Conservation (phyloP, 2,329 filamentous ascomycete species). For the Sclerotinia subarctica region DNA sequence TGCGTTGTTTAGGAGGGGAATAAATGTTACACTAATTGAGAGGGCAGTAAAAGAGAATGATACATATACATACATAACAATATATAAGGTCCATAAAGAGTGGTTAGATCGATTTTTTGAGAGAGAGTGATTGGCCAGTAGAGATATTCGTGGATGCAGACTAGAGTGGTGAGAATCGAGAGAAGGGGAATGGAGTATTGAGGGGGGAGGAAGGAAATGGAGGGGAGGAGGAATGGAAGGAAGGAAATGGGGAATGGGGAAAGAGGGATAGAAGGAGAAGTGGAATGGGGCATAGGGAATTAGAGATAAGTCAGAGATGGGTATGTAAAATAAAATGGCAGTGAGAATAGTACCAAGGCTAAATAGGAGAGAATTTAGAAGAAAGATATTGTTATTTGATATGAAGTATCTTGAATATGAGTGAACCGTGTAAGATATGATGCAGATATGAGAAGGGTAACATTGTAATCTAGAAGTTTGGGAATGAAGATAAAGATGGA, state of each 20-base stretch:
- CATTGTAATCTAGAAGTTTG: neutral
- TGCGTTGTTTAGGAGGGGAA: too few relatives aligned
- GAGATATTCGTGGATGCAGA: constrained; percentile 60
- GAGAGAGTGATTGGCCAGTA: constrained; percentile 49
- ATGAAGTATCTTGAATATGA: neutral
- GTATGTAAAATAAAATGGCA: constrained; percentile 4
- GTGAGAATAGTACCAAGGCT: neutral
- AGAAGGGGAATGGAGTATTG: too few relatives aligned
- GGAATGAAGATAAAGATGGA: too few relatives aligned
- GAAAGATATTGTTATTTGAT: neutral
- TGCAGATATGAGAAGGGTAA: neutral
- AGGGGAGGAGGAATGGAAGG: too few relatives aligned
- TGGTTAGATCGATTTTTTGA: constrained; percentile 49
- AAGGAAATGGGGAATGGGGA: too few relatives aligned
- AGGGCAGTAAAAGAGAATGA: neutral
- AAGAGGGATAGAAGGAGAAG: too few relatives aligned
- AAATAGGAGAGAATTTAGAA: neutral
- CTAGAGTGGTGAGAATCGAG: constrained; percentile 59
- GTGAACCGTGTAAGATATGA: neutral
- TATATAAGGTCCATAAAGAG: constrained; percentile 56
- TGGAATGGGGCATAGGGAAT: too few relatives aligned
- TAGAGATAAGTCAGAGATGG: neutral
- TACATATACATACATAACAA: constrained; percentile 47
- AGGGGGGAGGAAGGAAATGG: neutral
- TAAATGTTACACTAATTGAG: too few relatives aligned